phyloP scores from a whole-genome alignment of 1,139 yeast species.

The Pichia sp. region DNA sequence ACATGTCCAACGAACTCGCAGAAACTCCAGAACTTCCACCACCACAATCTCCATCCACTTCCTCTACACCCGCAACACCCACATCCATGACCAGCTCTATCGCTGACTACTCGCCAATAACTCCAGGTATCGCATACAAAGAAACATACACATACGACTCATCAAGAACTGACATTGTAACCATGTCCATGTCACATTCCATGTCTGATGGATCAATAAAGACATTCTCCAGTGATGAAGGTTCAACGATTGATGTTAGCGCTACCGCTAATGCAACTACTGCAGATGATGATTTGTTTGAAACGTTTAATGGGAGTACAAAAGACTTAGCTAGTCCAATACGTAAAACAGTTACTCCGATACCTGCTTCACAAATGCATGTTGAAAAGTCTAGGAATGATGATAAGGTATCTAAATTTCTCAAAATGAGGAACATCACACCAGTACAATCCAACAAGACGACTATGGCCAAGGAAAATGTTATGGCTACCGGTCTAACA shows the following conservation, averaged over 20 bases:
- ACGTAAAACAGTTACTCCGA: neutral
- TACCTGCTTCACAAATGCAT: neutral
- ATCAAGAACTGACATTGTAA: neutral
- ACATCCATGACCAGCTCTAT: constrained; percentile 14
- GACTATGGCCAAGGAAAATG: too few species aligned
- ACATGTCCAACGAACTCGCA: too few species aligned
- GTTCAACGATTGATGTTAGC: neutral
- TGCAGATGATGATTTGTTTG: constrained; percentile 13
- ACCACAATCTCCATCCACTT: too few species aligned
- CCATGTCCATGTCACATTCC: neutral
- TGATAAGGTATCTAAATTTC: constrained; percentile 3
- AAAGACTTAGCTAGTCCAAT: constrained; percentile 13
- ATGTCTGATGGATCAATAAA: constrained; percentile 10
- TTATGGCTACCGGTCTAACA: too few species aligned
- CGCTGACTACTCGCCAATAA: constrained; percentile 10
- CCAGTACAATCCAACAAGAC: constrained; percentile 28
- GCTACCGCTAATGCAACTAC: neutral
- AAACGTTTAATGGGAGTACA: constrained; percentile 15
- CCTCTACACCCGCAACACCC: neutral
- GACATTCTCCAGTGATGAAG: constrained; percentile 18
- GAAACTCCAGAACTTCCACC: too few species aligned
- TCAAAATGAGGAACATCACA: constrained; percentile 14
- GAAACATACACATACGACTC: constrained; percentile 6
- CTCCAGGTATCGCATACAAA: constrained; percentile 10
- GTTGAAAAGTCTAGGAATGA: neutral